Conservation (phyloP, 169 alveolate genomes). For the Plasmodium gonderi region DNA sequence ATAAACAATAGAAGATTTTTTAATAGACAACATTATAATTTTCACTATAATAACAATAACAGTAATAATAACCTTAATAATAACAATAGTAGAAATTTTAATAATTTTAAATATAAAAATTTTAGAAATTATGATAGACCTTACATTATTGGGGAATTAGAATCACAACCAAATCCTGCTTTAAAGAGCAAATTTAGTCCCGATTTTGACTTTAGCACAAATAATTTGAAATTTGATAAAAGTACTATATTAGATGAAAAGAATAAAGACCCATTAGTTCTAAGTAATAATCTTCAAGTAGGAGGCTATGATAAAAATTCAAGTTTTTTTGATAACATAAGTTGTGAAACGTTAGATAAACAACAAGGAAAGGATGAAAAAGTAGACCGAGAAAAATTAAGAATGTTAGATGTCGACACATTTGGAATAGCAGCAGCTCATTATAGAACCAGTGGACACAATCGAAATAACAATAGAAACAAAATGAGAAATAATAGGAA, state of each 20-base stretch:
- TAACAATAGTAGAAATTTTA: constrained; percentile 42
- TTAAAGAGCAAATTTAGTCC: constrained; percentile 69
- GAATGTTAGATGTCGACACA: constrained; percentile 85
- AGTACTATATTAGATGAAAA: constrained; percentile 62
- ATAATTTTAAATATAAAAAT: constrained; percentile 54
- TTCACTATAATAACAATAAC: constrained; percentile 7
- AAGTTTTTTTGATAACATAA: constrained; percentile 85
- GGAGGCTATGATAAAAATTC: constrained; percentile 84
- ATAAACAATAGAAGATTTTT: constrained; percentile 52
- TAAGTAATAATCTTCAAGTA: constrained; percentile 32
- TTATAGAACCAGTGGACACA: constrained; percentile 71
- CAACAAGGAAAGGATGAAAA: constrained; percentile 74
- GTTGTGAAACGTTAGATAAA: constrained; percentile 72
- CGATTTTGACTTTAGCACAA: constrained; percentile 68
- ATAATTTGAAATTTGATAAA: constrained; percentile 60
- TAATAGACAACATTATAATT: constrained; percentile 54
- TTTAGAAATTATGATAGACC: constrained; percentile 65
- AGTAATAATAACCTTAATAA: background rate
- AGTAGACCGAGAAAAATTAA: constrained; percentile 82
- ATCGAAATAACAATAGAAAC: constrained; percentile 73
- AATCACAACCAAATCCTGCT: constrained; percentile 70
- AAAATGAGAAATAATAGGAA: constrained; percentile 31
- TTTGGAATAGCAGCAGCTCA: constrained; percentile 84
- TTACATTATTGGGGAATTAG: constrained; percentile 65
- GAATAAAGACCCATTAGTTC: constrained; percentile 1